A percentile compares a stretch with the other conserved stretches of the same genome.
Conservation (phyloP, 2,329 filamentous ascomycete genomes). For the Cladophialophora yegresii region DNA sequence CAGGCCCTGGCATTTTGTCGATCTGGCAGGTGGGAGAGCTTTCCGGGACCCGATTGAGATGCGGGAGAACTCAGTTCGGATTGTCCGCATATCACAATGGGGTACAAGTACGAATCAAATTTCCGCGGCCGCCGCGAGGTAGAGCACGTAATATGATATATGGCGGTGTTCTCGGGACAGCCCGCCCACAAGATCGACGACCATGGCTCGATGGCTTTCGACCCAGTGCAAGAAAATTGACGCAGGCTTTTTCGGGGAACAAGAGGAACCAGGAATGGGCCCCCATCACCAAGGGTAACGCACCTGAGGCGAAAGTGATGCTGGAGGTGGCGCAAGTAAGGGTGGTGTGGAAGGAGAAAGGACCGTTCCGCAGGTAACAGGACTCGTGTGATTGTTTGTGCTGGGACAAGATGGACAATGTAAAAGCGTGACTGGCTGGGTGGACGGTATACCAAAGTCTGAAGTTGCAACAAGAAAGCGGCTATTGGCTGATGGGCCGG, state of each 20-base stretch:
- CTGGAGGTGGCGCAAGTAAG: conserved; percentile 1
- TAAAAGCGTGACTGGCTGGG: not conserved
- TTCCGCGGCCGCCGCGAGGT: conserved; percentile 23
- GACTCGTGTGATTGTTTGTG: not conserved
- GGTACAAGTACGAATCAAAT: conserved; percentile 30
- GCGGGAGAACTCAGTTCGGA: conserved; percentile 16
- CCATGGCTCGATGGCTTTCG: conserved; percentile 1
- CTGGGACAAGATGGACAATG: not conserved
- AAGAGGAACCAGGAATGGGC: not conserved
- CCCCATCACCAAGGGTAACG: not conserved
- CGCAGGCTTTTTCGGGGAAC: not conserved
- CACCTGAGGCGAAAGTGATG: not conserved
- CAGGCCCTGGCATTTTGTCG: conserved; percentile 15
- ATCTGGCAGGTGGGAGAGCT: conserved; percentile 21
- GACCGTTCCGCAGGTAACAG: not conserved
- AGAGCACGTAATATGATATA: conserved; percentile 8
- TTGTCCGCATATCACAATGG: conserved; percentile 18
- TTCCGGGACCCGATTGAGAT: conserved; percentile 10
- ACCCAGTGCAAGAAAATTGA: not conserved
- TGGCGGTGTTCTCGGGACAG: conserved; percentile 12
- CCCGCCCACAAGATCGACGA: conserved; percentile 1
- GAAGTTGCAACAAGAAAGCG: not conserved
- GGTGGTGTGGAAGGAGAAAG: not conserved
- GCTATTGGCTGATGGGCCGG: not conserved
- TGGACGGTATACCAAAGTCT: not conserved